These are phyloP conservation scores for Heliamphora exappendiculata DNA, from an alignment of 148 eudicot species.

Conservation along the genomic window DNA sequence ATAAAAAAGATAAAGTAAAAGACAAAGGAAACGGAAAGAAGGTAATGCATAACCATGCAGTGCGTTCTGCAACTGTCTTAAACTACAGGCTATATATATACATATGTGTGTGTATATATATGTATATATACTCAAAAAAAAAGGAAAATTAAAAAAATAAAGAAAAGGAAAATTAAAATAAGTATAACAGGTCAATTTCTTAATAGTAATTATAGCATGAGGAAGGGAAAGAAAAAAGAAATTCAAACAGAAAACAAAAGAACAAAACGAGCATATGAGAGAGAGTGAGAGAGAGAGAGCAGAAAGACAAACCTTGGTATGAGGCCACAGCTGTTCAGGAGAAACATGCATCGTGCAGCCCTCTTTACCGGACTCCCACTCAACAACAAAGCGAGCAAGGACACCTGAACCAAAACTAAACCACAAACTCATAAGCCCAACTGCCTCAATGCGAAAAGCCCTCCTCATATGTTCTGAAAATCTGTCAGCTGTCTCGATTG, in stretches of 20 bases:
- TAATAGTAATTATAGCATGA: neutral
- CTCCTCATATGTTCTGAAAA: slow-evolving; percentile 80
- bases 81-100: too few species aligned
- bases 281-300: neutral
- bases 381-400: slow-evolving; percentile 91
- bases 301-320: slow-evolving; percentile 83
- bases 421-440: slow-evolving; percentile 94
- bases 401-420: slow-evolving; percentile 90
- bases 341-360: slow-evolving; percentile 99
- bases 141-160: neutral
- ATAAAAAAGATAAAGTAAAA: too few species aligned
- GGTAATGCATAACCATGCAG: neutral
- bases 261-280: neutral
- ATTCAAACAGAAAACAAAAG: neutral
- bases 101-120: too few species aligned
- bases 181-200: neutral
- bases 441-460: slow-evolving; percentile 90
- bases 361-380: slow-evolving; percentile 93
- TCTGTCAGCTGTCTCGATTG: slow-evolving; percentile 50
- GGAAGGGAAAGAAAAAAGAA: neutral
- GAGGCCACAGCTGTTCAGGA: slow-evolving; percentile 98
- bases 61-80: neutral
- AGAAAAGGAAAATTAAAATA: neutral
- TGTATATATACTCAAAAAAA: neutral
- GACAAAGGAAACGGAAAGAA: too few species aligned